Base-by-base conservation (phyloP, 495 filamentous ascomycete species). In the Neurospora sublineolata region DNA sequence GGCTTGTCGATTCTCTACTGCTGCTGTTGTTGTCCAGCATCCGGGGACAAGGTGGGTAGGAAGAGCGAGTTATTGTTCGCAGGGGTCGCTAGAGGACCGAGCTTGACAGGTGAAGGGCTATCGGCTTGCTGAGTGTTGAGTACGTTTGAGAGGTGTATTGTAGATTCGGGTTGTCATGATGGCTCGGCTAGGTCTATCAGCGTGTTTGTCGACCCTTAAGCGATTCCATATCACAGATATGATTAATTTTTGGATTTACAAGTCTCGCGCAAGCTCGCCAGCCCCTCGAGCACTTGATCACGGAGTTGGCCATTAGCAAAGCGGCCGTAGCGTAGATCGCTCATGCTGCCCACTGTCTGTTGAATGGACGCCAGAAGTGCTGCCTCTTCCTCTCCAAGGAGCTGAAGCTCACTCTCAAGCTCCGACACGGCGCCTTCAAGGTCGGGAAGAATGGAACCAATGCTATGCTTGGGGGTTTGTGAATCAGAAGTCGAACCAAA, bases 251-350 rank as follows among this genome's bases (percentile, higher is more conserved):
- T 83, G 37, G 64, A 73, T 71, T 88, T 86, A 79, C 91, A 93
- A 58, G 86, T 85, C 71, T 87, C 83, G 74, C 92, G 86, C 27
- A 94, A 81, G 73, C 86, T 84, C 68, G 82, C 76, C 30, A 93
- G 80, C 64, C 91, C 91, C 30, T 88, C 84, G 38, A 89, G 81
- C 58, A 92, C 82, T 70, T 92, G 87, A 20, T 87, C 86, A 33
- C 84, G 81, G 4, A 87, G 81, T 36, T 87, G 83, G 39, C 83
- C 79, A 72, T 89, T 91, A 72, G 86, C 83, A 73, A 93, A 85
- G 69, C 89, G 90, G 41, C 93, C 92, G 76, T 94, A 95, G 60
- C 92, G 89, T 37, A 96, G 85, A 77, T 95, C 93, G 77, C 92
- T 94, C 82, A 97, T 79, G 64, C 88, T 87, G 37, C 89, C 89